Evolutionary conservation across 2,329 filamentous ascomycete genomes (phyloP).

Genomic region (Epichloe sp.): DNA sequence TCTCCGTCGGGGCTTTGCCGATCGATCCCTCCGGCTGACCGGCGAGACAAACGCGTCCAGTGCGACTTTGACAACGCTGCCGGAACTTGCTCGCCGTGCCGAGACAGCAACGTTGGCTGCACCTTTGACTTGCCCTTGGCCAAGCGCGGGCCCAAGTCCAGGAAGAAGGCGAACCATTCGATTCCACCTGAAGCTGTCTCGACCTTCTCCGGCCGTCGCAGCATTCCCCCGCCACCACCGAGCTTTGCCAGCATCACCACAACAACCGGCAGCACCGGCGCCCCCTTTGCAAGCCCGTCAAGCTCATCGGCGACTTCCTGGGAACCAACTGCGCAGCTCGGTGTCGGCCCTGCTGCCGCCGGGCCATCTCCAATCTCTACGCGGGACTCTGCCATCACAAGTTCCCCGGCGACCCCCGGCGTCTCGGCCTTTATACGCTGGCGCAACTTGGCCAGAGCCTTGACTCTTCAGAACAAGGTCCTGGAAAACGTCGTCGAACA

Average conservation of each 20-base stretch:
- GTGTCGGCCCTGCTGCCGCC: constrained; percentile 4
- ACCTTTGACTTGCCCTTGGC: constrained; percentile 25
- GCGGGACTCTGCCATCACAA: constrained; percentile 8
- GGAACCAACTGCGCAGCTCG: constrained; percentile 7
- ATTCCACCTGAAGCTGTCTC: constrained; percentile 8
- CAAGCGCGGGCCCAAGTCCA: constrained; percentile 25
- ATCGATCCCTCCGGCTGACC: not conserved
- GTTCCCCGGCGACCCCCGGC: not conserved
- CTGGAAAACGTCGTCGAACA: constrained; percentile 16
- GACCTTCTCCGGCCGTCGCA: constrained; percentile 5
- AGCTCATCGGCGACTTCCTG: constrained; percentile 10
- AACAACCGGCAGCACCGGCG: not conserved
- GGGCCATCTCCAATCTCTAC: constrained; percentile 13
- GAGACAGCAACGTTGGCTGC: constrained; percentile 18
- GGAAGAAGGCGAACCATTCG: constrained; percentile 9
- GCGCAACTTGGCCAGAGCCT: constrained; percentile 13
- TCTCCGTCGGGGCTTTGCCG: constrained; percentile 8
- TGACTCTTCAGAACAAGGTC: constrained; percentile 13
- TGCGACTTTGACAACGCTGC: constrained; percentile 15
- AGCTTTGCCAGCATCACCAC: not conserved
- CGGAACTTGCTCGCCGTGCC: constrained; percentile 20
- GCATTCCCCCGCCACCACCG: not conserved
- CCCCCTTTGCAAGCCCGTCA: constrained; percentile 9
- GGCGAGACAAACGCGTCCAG: constrained; percentile 7
- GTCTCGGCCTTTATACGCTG: constrained; percentile 17